Percentiles rank a stretch among this genome's conserved stretches.
Conservation (phyloP, 2,329 filamentous ascomycete genomes). For the Penicillium glabrum region DNA sequence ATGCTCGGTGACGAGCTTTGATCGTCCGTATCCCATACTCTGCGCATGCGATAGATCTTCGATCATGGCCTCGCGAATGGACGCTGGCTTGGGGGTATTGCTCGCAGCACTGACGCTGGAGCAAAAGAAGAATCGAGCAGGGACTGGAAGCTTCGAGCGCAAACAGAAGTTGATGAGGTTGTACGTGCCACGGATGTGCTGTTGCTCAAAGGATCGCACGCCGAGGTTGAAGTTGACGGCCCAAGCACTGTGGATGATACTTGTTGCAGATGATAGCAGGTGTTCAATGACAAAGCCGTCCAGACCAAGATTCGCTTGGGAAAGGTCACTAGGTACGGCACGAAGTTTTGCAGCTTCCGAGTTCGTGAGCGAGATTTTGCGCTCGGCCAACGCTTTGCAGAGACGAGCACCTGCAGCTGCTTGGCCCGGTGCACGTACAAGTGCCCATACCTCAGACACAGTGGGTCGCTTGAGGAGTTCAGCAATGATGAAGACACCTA, state of each 20-base stretch:
- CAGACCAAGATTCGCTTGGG: slow-evolving; percentile 52
- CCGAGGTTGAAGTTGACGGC: slow-evolving; percentile 55
- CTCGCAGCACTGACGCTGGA: slow-evolving; percentile 51
- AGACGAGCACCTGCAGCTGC: slow-evolving; percentile 48
- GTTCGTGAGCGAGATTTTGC: slow-evolving; percentile 30
- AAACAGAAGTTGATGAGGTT: slow-evolving; percentile 47
- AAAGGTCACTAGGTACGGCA: slow-evolving; percentile 50
- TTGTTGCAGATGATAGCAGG: slow-evolving; percentile 46
- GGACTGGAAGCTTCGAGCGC: slow-evolving; percentile 26
- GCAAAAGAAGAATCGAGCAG: slow-evolving; percentile 51
- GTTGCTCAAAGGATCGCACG: slow-evolving; percentile 56
- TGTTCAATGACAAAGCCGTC: slow-evolving; percentile 39
- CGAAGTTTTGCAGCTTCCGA: slow-evolving; percentile 40
- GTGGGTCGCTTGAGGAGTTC: slow-evolving; percentile 38
- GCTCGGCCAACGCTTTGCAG: slow-evolving; percentile 41
- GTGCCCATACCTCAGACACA: slow-evolving; percentile 54
- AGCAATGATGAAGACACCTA: slow-evolving; percentile 61
- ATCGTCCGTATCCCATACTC: slow-evolving; percentile 45
- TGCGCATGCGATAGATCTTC: slow-evolving; percentile 40
- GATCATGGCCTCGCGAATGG: slow-evolving; percentile 39
- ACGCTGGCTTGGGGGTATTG: slow-evolving; percentile 28
- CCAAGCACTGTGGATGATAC: slow-evolving; percentile 59
- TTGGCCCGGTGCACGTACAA: slow-evolving; percentile 49
- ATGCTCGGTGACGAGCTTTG: slow-evolving; percentile 41
- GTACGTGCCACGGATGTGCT: slow-evolving; percentile 53